Base-by-base conservation (phyloP, 257 asterid genomes). In the Scutellaria barbata region DNA sequence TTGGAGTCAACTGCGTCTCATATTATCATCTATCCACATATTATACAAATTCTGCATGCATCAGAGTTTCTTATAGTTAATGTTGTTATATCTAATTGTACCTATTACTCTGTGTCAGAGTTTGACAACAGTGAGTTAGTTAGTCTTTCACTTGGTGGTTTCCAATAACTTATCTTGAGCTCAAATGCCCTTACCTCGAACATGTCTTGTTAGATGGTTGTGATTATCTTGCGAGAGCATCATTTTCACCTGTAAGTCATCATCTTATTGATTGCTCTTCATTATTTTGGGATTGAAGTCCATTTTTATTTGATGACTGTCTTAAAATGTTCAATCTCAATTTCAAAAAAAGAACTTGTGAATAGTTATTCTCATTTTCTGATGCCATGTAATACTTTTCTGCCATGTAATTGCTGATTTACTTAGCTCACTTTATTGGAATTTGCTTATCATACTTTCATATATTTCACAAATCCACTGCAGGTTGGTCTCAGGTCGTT, bases 401-500 rank as follows among this genome's bases (percentile, higher is more conserved):
- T 20, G 40, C 33, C 37, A 52, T 10, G 41, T 50, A 50, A 12
- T 25, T 7, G 51, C 35, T 5, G 30, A 40, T 58, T 25, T 56
- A 47, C 33, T 20, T 9, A 9, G 2, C 1, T 57, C 22, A n/a
- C 45, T 63, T 50, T 16, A 9, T 18, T 47, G 5, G 43, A 20
- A 48, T 40, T 43, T 53, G 53, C 10, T 71, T 6, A 18, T 17
- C 68, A 46, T 33, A 16, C 10, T 37, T 35, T 18, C 57, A 41
- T 17, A 16, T 37, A 7, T 22, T 51, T 66, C 5, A 18, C 50
- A 17, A 65, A 68, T 64, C 45, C 58, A 35, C 72, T 77, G 71
- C 90, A 92, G 98, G 98, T 95, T 76, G 98, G 96, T 73, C 94
- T 95, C 72, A 82, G 80, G 81, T 92, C 95, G 56, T 82, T 95